Evolutionary conservation across 2,329 filamentous ascomycete species (phyloP).

Genomic region (Trichoderma sp.): DNA sequence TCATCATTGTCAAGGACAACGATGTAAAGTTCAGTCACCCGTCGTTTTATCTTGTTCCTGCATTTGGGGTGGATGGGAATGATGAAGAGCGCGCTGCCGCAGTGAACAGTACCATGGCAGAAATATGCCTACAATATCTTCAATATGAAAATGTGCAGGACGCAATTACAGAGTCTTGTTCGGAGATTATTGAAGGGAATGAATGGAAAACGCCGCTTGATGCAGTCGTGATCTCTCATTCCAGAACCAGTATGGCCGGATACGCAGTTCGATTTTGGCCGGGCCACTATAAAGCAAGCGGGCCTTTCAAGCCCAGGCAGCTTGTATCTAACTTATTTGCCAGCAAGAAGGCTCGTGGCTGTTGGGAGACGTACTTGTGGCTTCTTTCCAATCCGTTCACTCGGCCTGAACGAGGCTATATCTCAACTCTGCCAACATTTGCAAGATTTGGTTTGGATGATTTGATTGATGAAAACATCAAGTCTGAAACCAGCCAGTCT

Average conservation of each 20-base stretch:
- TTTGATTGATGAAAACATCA: not conserved
- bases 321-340: not conserved
- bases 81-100: not conserved
- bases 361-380: not conserved
- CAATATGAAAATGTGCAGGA: not conserved
- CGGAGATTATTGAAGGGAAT: not conserved
- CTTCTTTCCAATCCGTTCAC: not conserved
- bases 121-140: not conserved
- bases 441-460: not conserved
- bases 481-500: not conserved
- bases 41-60: not conserved
- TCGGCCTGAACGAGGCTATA: not conserved
- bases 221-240: not conserved
- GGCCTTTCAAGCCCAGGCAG: not conserved
- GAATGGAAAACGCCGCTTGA: not conserved
- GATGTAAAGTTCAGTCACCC: not conserved
- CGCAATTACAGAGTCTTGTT: not conserved
- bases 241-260: not conserved
- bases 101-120: not conserved
- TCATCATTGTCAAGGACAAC: not conserved
- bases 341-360: not conserved
- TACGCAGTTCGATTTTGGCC: constrained; percentile 13
- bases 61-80: not conserved
- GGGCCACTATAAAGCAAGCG: not conserved
- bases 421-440: not conserved